Conservation (phyloP, 768 basidiomycete species). For the Cystoderma amianthinum region DNA sequence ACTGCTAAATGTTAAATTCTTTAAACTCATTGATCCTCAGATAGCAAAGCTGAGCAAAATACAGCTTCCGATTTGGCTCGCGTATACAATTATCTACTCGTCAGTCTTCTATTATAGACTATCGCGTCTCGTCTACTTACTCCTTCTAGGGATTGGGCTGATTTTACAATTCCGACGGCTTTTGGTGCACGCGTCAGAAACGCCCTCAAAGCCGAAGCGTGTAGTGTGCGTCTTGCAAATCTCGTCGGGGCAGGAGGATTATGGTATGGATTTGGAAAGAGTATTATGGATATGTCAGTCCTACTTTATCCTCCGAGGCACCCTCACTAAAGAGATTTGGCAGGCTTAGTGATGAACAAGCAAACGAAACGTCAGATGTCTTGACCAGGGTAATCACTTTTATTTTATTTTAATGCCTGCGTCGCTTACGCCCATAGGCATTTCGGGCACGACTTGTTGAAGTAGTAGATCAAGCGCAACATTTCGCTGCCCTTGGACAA, state of each 20-base stretch:
- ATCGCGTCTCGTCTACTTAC: slow-evolving; percentile 1
- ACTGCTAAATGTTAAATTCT: slow-evolving; percentile 4
- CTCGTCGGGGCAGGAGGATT: slow-evolving; percentile 83
- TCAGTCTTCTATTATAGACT: slow-evolving; percentile 20
- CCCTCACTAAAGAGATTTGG: background rate
- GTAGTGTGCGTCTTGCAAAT: slow-evolving; percentile 73
- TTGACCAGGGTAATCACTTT: slow-evolving; percentile 51
- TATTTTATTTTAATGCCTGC: background rate
- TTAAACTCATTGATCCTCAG: slow-evolving; percentile 28
- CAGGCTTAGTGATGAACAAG: slow-evolving; percentile 75
- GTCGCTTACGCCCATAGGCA: slow-evolving; percentile 36
- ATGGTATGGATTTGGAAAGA: slow-evolving; percentile 92
- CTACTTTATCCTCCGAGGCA: slow-evolving; percentile 1
- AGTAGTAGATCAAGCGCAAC: slow-evolving; percentile 81
- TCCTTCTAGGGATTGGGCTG: slow-evolving; percentile 74
- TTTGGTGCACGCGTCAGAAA: slow-evolving; percentile 75
- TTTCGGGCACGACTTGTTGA: slow-evolving; percentile 74
- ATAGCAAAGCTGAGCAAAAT: slow-evolving; percentile 72
- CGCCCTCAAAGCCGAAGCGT: slow-evolving; percentile 84
- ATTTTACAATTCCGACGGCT: slow-evolving; percentile 76
- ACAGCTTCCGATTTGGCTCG: slow-evolving; percentile 88
- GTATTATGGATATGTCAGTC: slow-evolving; percentile 73
- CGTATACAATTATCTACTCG: slow-evolving; percentile 81
- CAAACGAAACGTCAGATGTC: slow-evolving; percentile 62
- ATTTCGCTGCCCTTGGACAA: slow-evolving; percentile 69